Conservation (phyloP, 257 asterid species). For the Capsicum chinense region DNA sequence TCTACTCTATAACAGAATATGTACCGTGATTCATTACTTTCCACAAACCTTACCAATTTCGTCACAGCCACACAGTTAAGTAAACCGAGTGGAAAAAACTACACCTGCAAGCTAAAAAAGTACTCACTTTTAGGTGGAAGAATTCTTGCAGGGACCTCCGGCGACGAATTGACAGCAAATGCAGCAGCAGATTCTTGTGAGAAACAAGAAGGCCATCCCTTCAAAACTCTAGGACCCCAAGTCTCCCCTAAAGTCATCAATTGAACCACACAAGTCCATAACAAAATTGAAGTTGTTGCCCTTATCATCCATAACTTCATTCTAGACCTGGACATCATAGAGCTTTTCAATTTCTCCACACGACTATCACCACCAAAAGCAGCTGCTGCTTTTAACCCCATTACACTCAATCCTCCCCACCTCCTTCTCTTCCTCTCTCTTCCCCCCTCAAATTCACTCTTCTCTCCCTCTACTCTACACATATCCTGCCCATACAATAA, state of each 20-base stretch:
- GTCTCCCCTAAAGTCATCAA: constrained; percentile 84
- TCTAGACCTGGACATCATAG: constrained; percentile 73
- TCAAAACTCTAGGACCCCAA: constrained; percentile 85
- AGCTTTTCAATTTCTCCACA: constrained; percentile 73
- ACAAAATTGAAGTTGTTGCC: constrained; percentile 73
- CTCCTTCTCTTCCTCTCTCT: constrained; percentile 45
- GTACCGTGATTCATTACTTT: background rate
- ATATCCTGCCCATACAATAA: constrained; percentile 47
- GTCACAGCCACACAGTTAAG: background rate
- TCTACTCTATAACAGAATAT: background rate
- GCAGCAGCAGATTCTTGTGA: constrained; percentile 66
- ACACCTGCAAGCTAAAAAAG: background rate
- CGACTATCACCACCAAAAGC: constrained; percentile 60
- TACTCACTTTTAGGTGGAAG: constrained; percentile 94
- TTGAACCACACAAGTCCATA: constrained; percentile 95
- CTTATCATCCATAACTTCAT: constrained; percentile 95
- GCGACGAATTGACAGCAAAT: constrained; percentile 60
- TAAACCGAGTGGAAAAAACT: background rate
- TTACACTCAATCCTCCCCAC: constrained; percentile 35
- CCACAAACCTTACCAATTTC: background rate
- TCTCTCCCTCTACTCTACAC: constrained; percentile 55
- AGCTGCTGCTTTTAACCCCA: constrained; percentile 74
- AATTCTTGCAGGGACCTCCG: constrained; percentile 61
- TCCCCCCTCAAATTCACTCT: constrained; percentile 43
- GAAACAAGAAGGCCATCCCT: constrained; percentile 94